A percentile compares a stretch with the other conserved stretches of the same genome.
Evolutionary conservation across 2,329 filamentous ascomycete genomes (phyloP).

Genomic region (Fonsecaea multimorphosa): DNA sequence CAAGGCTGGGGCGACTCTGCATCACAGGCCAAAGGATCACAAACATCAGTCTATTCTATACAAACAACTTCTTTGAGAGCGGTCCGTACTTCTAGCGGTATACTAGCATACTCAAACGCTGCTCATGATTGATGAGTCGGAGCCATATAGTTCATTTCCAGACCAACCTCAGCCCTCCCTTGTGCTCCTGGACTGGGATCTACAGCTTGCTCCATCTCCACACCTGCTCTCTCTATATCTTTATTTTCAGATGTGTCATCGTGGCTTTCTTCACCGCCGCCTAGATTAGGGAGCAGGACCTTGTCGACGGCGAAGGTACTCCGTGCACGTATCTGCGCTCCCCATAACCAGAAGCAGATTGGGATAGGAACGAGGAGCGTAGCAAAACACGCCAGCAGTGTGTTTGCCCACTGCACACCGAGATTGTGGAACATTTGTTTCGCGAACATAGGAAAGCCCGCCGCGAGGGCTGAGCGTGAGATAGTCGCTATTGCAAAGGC

Average conservation of each 20-base stretch:
- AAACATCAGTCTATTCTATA: neutral
- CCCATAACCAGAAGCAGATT: slow-evolving; percentile 32
- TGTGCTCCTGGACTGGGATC: neutral
- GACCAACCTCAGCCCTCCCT: neutral
- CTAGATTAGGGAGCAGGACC: neutral
- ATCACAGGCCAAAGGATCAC: neutral
- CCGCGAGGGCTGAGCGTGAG: slow-evolving; percentile 43
- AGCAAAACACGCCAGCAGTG: slow-evolving; percentile 47
- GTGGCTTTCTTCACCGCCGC: neutral
- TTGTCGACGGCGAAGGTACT: neutral
- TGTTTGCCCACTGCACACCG: slow-evolving; percentile 47
- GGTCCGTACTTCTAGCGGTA: neutral
- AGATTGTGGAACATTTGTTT: slow-evolving; percentile 46
- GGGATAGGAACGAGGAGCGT: slow-evolving; percentile 46
- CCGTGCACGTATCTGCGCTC: slow-evolving; percentile 7
- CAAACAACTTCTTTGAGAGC: neutral
- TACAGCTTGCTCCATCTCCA: neutral
- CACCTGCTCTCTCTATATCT: neutral
- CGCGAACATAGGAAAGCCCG: slow-evolving; percentile 40
- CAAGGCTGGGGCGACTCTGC: neutral
- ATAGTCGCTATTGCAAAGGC: slow-evolving; percentile 57
- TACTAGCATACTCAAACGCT: neutral
- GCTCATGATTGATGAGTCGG: neutral
- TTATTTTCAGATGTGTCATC: neutral
- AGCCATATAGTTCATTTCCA: neutral